Evolutionary conservation across 2,329 filamentous ascomycete genomes (phyloP).

Genomic region (Trichoderma sp.): DNA sequence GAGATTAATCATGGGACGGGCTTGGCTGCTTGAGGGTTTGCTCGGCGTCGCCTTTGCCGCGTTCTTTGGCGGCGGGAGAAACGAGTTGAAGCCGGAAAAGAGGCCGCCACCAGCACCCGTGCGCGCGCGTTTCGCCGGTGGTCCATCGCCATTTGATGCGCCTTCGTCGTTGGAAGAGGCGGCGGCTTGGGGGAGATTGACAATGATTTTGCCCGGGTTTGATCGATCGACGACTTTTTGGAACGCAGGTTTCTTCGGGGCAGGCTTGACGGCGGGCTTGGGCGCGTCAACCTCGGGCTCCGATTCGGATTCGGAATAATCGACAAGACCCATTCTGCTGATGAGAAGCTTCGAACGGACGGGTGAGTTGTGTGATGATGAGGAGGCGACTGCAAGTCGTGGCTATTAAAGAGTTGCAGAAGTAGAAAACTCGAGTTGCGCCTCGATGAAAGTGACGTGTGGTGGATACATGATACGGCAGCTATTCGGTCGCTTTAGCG

Average conservation of each 20-base stretch:
- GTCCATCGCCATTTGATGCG: constrained; percentile 26
- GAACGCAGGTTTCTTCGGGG: constrained; percentile 57
- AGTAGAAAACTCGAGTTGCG: neutral
- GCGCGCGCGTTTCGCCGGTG: constrained; percentile 69
- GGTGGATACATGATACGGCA: neutral
- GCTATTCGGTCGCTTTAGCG: neutral
- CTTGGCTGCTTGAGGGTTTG: constrained; percentile 27
- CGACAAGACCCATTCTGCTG: constrained; percentile 69
- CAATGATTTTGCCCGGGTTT: constrained; percentile 78
- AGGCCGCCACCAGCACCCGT: constrained; percentile 53
- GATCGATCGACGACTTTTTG: constrained; percentile 79
- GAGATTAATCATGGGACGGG: constrained; percentile 53
- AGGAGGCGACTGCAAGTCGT: neutral
- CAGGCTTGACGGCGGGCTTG: constrained; percentile 31
- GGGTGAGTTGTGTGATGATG: neutral
- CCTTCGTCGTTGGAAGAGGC: constrained; percentile 39
- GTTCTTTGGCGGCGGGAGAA: constrained; percentile 81
- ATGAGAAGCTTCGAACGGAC: neutral
- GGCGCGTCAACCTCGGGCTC: constrained; percentile 52
- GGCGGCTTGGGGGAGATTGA: constrained; percentile 64
- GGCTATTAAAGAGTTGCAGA: neutral
- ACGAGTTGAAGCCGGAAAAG: constrained; percentile 80
- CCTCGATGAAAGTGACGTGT: neutral
- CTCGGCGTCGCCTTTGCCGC: constrained; percentile 34
- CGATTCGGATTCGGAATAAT: constrained; percentile 83